phyloP scores from a whole-genome alignment of 2,329 filamentous ascomycete genomes.

The Davidsoniella eucalypti region DNA sequence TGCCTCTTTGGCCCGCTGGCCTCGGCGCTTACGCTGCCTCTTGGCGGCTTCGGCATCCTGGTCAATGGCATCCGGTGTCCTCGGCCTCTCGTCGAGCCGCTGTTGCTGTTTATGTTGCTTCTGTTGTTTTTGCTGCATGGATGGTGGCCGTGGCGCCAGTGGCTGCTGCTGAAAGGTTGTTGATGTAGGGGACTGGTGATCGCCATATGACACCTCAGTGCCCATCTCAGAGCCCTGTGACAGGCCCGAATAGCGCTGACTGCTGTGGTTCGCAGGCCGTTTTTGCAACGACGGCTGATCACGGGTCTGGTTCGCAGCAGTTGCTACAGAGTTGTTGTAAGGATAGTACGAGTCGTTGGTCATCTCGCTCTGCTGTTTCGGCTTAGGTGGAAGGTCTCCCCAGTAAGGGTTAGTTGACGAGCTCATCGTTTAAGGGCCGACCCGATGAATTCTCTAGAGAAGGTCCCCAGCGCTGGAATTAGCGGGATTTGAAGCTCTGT shows the following conservation, averaged over 20 bases:
- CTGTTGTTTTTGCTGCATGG: conserved; percentile 2
- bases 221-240: conserved; percentile 2
- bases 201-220: conserved; percentile 4
- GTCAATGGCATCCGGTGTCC: conserved; percentile 4
- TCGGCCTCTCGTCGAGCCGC: conserved; percentile 3
- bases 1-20: conserved; percentile 9
- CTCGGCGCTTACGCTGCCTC: conserved; percentile 9
- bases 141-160: conserved; percentile 10
- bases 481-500: no score
- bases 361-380: conserved; percentile 9
- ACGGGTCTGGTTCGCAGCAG: neutral
- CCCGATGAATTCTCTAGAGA: neutral
- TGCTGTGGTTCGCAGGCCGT: neutral
- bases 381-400: conserved; percentile 8
- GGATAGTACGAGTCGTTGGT: conserved; percentile 10
- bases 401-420: conserved; percentile 7
- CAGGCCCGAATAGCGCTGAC: neutral
- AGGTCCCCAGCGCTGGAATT: no score
- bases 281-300: neutral
- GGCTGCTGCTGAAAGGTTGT: conserved; percentile 11
- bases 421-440: conserved; percentile 2
- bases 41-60: conserved; percentile 12
- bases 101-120: neutral
- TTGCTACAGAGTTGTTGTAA: neutral
- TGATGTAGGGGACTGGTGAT: conserved; percentile 9